A percentile compares a stretch with the other conserved stretches of the same genome.
These are phyloP conservation scores for Murraya paniculata DNA, from an alignment of 345 rosid genomes.

Conservation along the genomic window DNA sequence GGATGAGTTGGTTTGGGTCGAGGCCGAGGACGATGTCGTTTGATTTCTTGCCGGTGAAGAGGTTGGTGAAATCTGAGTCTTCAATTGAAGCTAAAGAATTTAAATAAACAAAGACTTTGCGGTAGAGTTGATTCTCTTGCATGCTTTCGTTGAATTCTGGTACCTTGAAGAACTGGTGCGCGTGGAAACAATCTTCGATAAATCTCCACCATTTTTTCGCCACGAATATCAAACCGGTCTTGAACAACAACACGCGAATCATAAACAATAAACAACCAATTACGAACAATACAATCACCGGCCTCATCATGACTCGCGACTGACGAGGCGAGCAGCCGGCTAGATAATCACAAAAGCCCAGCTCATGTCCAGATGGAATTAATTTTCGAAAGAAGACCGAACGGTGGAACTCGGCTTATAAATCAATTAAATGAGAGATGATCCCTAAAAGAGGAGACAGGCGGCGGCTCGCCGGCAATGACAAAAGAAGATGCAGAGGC, in stretches of 20 bases:
- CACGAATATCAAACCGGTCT: slow-evolving; percentile 49
- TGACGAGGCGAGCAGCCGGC: too few relatives aligned
- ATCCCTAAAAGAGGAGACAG: too few relatives aligned
- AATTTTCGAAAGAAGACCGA: too few relatives aligned
- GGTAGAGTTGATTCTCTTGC: slow-evolving; percentile 64
- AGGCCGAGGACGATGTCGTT: slow-evolving; percentile 66
- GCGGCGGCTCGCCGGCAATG: too few relatives aligned
- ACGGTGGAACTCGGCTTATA: too few relatives aligned
- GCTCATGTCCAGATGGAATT: too few relatives aligned
- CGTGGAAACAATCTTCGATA: slow-evolving; percentile 51
- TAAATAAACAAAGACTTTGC: slow-evolving; percentile 49
- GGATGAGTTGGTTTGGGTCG: slow-evolving; percentile 58
- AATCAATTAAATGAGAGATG: too few relatives aligned
- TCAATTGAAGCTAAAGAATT: slow-evolving; percentile 64
- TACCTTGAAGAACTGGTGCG: slow-evolving; percentile 64
- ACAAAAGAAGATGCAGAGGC: too few relatives aligned
- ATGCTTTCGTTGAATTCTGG: slow-evolving; percentile 62
- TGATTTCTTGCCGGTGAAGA: slow-evolving; percentile 61
- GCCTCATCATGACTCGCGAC: neutral
- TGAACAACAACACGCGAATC: slow-evolving; percentile 45
- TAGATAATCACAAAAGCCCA: too few relatives aligned
- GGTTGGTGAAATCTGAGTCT: slow-evolving; percentile 79
- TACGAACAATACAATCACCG: slow-evolving; percentile 21
- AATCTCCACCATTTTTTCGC: slow-evolving; percentile 51
- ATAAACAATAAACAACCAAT: slow-evolving; percentile 17